Conservation (phyloP, 257 asterid genomes). For the Przewalskia tangutica region DNA sequence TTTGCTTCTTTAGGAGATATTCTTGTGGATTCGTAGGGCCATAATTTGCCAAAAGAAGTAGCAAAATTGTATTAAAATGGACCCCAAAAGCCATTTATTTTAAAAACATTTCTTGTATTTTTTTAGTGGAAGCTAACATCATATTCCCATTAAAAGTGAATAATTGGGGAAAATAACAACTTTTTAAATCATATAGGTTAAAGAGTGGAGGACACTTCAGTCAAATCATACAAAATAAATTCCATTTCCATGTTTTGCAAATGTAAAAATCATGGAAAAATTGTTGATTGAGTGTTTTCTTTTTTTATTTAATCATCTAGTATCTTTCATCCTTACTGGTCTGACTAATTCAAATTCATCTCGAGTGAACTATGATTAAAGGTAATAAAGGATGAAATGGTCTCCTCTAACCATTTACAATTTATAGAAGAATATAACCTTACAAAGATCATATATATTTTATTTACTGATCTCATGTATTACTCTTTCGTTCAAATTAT, state of each 20-base stretch:
- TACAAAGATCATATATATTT: no score
- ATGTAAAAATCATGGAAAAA: background rate
- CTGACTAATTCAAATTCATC: no score
- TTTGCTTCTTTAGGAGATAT: background rate
- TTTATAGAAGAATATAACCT: no score
- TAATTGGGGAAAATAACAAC: background rate
- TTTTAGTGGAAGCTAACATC: conserved; percentile 3
- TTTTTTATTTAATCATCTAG: no score
- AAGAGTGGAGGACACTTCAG: background rate
- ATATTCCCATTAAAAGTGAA: conserved; percentile 4
- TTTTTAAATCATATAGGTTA: background rate
- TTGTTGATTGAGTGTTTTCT: no score
- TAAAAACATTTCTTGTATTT: background rate
- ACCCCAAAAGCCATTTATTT: background rate
- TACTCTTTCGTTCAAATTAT: no score
- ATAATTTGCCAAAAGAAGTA: background rate
- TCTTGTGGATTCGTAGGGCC: background rate
- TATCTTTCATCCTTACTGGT: no score
- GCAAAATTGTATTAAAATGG: background rate
- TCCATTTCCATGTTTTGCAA: background rate
- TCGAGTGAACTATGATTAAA: no score
- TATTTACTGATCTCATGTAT: no score
- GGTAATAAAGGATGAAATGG: no score
- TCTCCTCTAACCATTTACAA: no score
- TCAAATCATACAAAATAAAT: background rate